Evolutionary conservation across 75 land plant species (phyloP).

Genomic region (Pinus taeda): DNA sequence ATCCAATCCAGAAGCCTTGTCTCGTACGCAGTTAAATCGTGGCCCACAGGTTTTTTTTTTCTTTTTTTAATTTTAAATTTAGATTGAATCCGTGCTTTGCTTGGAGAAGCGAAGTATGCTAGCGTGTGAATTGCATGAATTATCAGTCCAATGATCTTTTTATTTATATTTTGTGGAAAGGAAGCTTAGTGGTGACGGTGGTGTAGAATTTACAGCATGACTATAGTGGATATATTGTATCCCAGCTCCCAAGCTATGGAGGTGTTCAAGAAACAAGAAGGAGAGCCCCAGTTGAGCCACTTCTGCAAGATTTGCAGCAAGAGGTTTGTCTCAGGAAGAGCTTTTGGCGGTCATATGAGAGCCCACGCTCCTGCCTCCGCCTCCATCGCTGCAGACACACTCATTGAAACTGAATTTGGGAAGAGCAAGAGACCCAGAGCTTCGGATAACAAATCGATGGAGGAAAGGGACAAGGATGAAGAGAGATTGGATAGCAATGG

Average conservation of each 20-base stretch:
- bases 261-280: neutral
- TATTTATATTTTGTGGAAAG: neutral
- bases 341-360: constrained; percentile 75
- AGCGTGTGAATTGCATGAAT: neutral
- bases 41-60: neutral
- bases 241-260: neutral
- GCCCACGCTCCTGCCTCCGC: constrained; percentile 62
- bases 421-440: neutral
- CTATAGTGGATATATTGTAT: neutral
- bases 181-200: neutral
- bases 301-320: constrained; percentile 61
- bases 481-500: neutral
- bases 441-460: neutral
- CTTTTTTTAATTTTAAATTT: neutral
- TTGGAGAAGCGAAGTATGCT: neutral
- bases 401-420: constrained; percentile 4
- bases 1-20: neutral
- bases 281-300: neutral
- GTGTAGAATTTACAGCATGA: constrained; percentile 9
- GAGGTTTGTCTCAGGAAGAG: constrained; percentile 61
- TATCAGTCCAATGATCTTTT: neutral
- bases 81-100: neutral
- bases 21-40: constrained; percentile 5
- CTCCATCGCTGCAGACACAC: neutral
- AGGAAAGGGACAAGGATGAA: neutral